Base-by-base conservation (phyloP, 2,329 filamentous ascomycete species). In the Madurella fahalii region DNA sequence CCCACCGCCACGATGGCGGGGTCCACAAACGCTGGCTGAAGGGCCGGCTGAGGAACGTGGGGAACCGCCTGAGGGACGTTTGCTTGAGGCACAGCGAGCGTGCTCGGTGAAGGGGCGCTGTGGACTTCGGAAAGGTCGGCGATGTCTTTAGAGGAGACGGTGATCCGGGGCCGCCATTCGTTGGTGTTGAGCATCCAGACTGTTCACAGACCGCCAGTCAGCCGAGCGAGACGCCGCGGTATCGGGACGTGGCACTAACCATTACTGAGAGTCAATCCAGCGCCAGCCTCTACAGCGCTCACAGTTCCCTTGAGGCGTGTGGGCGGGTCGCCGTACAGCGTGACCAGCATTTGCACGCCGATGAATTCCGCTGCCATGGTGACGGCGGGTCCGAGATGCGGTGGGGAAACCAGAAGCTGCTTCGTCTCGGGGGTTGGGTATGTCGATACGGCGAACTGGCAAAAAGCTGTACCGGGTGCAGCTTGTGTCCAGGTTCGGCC, bases 1-100 rank as follows among this genome's bases (percentile, higher is more conserved):
- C 76, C 76, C 47, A 89, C 81, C 66, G 89, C 91, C 44, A 95
- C 68, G 52, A 95, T 95, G 3, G 90, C 90, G 11, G 90, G 90
- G 64, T 95, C 90, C n/a, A 86, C 79, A 64, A 94, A 90, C 0
- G 76, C 64, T 31, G 73, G 62, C 59, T 73, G 37, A 13, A 50
- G 47, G n/a, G 45, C 40, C 41, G 49, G 53, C 25, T 47, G 50
- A 25, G 43, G 16, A 17, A 54, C 20, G 15, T 47, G 54, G 15
- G 52, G 54, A 18, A 44, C 46, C 18, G 46, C 17, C 30, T 49
- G 30, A 17, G 54, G 30, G 20, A 44, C 18, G 30, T 57, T 12
- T n/a, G 54, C 32, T 34, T 42, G 46, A 25, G 57, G 20, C 17
- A 58, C 57, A 41, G 60, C 64, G 4, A 64, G 65, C 17, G 13